Conservation (phyloP, 2,329 filamentous ascomycete species). For the Aspergillus floridensis region DNA sequence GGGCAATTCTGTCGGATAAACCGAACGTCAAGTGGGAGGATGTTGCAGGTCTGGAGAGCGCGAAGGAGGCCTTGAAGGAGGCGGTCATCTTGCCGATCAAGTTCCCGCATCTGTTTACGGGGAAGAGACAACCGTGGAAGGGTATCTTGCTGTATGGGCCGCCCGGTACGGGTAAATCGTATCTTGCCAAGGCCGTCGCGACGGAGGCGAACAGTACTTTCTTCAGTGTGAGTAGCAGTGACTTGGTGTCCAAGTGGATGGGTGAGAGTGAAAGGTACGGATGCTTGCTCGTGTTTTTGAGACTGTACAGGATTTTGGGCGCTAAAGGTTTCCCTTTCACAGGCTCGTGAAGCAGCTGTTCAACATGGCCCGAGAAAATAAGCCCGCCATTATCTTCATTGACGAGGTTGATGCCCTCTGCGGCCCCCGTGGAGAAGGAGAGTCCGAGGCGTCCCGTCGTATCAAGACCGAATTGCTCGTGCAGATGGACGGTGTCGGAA, state of each 20-base stretch:
- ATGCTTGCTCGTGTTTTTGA: background rate
- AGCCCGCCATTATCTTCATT: constrained; percentile 97
- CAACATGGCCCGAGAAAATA: constrained; percentile 96
- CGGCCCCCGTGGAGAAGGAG: constrained; percentile 87
- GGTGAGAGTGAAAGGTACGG: constrained; percentile 91
- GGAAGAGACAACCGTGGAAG: constrained; percentile 97
- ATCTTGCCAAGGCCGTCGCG: constrained; percentile 93
- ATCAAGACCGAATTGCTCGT: constrained; percentile 99
- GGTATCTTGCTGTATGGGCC: constrained; percentile 95
- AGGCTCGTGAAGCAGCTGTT: constrained; percentile 96
- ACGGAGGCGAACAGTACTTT: constrained; percentile 99
- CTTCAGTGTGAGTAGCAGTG: constrained; percentile 96
- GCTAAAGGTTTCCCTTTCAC: constrained; percentile 13
- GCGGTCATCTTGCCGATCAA: constrained; percentile 97
- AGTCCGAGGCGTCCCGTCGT: constrained; percentile 92
- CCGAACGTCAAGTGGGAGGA: constrained; percentile 98
- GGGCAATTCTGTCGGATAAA: constrained; percentile 90
- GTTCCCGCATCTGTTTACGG: constrained; percentile 93
- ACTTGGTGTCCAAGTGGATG: constrained; percentile 99
- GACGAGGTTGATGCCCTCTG: constrained; percentile 97
- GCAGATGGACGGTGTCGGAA: constrained; percentile 98
- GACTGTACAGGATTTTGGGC: background rate
- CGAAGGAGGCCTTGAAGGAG: constrained; percentile 96
- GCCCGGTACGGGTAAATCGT: constrained; percentile 95
- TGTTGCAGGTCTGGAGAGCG: constrained; percentile 87